These are phyloP conservation scores for Penicillium steckii DNA, from an alignment of 495 filamentous ascomycete species.

Conservation along the genomic window DNA sequence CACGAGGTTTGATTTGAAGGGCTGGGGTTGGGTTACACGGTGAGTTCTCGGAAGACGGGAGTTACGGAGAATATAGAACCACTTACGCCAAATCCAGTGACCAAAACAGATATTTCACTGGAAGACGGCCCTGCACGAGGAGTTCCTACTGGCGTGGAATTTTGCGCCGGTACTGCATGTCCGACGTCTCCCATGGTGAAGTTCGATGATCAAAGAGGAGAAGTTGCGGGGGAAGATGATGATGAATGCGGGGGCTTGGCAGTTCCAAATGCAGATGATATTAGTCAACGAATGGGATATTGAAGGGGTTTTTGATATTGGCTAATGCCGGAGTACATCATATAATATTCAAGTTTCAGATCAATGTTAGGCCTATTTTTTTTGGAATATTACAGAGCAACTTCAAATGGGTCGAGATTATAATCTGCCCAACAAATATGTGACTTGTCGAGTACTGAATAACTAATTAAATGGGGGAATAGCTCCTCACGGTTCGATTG, in stretches of 20 bases:
- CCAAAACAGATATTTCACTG: slow-evolving; percentile 61
- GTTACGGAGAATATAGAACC: slow-evolving; percentile 16
- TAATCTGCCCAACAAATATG: no score
- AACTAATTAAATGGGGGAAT: no score
- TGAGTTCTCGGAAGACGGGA: not conserved
- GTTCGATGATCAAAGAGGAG: not conserved
- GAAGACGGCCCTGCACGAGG: slow-evolving; percentile 13
- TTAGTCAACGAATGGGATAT: no score
- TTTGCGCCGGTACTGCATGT: slow-evolving; percentile 16
- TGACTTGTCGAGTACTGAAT: no score
- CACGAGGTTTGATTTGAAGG: slow-evolving; percentile 63
- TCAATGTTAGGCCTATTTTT: no score
- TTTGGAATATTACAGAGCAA: no score
- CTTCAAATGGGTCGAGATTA: no score
- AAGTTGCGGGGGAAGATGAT: not conserved
- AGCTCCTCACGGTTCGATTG: no score
- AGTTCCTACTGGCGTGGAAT: slow-evolving; percentile 11
- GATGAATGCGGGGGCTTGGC: not conserved
- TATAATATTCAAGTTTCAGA: no score
- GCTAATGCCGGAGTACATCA: no score
- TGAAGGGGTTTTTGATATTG: no score
- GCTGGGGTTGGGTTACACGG: slow-evolving; percentile 43
- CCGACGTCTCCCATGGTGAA: slow-evolving; percentile 43
- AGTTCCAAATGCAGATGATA: not conserved
- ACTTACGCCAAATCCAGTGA: slow-evolving; percentile 74